These are phyloP conservation scores for Epichloe sp. DNA, from an alignment of 2,329 filamentous ascomycete species.

Conservation along the genomic window DNA sequence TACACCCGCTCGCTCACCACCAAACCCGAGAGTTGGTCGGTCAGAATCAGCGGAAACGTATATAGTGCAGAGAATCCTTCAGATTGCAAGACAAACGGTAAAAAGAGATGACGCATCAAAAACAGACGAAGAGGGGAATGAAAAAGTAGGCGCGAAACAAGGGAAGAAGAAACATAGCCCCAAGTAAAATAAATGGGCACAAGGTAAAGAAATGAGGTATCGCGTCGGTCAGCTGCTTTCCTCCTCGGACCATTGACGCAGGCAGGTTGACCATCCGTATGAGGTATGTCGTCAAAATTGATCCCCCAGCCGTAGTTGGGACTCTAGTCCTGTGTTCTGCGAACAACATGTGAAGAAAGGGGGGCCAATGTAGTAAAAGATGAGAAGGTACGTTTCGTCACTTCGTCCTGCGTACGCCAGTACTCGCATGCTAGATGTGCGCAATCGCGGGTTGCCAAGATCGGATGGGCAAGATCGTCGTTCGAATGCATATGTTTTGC, in stretches of 20 bases:
- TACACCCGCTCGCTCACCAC: constrained; percentile 22
- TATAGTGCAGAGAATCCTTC: constrained; percentile 23
- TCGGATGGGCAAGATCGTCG: constrained; percentile 17
- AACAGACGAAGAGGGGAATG: not conserved
- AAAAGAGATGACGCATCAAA: constrained; percentile 8
- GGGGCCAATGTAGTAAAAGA: constrained; percentile 15
- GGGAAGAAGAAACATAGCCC: constrained; percentile 8
- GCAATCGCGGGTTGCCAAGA: constrained; percentile 16
- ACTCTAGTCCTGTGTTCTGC: not conserved
- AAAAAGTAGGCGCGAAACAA: constrained; percentile 1
- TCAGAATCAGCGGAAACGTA: constrained; percentile 16
- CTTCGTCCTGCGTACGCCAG: constrained; percentile 27
- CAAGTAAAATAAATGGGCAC: constrained; percentile 8
- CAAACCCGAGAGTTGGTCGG: constrained; percentile 15
- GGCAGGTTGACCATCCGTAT: constrained; percentile 11
- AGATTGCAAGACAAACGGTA: constrained; percentile 10
- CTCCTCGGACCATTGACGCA: constrained; percentile 13
- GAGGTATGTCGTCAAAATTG: constrained; percentile 9
- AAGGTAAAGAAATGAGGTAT: constrained; percentile 20
- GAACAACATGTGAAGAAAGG: constrained; percentile 1
- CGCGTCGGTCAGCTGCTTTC: constrained; percentile 18
- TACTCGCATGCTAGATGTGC: constrained; percentile 20
- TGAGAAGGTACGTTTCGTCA: constrained; percentile 24
- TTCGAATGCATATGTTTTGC: constrained; percentile 17
- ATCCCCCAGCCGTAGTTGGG: not conserved